Conservation (phyloP, 257 asterid species). For the Leonotis leonurus region DNA sequence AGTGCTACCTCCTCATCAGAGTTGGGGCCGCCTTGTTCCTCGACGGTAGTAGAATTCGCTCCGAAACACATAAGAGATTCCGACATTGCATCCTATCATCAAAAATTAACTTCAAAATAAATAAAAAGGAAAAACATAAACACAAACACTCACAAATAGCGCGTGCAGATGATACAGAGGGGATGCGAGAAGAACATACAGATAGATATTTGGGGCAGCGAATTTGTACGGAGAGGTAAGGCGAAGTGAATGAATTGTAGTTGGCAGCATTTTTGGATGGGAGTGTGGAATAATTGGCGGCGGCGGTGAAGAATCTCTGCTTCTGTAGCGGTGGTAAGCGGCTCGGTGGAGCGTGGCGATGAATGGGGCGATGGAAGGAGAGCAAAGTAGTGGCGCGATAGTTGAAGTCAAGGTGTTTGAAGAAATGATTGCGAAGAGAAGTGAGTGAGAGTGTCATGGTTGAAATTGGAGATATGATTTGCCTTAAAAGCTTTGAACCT, state of each 20-base stretch:
- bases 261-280: constrained; percentile 17
- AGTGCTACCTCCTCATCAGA: constrained; percentile 38
- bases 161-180: not conserved
- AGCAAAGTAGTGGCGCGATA: constrained; percentile 15
- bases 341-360: constrained; percentile 9
- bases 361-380: constrained; percentile 26
- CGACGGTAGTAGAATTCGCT: constrained; percentile 74
- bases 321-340: constrained; percentile 2
- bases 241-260: constrained; percentile 43
- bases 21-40: constrained; percentile 33
- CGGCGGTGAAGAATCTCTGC: constrained; percentile 4
- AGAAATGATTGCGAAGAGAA: constrained; percentile 46
- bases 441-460: constrained; percentile 28
- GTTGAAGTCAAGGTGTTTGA: constrained; percentile 51
- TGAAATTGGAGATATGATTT: no score
- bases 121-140: not conserved
- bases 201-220: constrained; percentile 48
- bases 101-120: not conserved
- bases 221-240: constrained; percentile 73
- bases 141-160: no score
- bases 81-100: constrained; percentile 54
- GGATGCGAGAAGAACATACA: constrained; percentile 31
- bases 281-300: constrained; percentile 26
- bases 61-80: constrained; percentile 86
- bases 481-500: no score